Evolutionary conservation across 176 grass and related monocot species (phyloP), one percentile per base, ranked within the genome.

Genomic region (Carex cristatella): DNA sequence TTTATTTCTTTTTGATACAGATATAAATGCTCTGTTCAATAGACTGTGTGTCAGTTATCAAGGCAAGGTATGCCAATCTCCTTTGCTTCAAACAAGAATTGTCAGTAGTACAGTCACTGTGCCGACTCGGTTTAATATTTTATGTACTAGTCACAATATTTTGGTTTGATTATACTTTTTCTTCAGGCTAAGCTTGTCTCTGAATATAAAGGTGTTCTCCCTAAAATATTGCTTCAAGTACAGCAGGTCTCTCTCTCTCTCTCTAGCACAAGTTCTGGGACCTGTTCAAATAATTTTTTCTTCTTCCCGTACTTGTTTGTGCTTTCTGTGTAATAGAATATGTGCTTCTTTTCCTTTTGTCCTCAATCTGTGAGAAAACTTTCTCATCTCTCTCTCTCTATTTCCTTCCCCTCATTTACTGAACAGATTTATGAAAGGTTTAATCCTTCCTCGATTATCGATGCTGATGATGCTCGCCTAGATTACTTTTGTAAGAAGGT

Each of bases 401-500:
- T 54, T 2, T 80, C 81, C 66, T 66, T 55, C 62, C 85, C 4
- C 44, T 48, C 40, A 84, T 84, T 79, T 44, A 69, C 33, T 84
- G 64, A 89, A 86, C 90, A 97, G 94, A 89, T 97, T 65, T 97
- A 91, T 94, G 89, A 97, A 65, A 70, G 89, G 7, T 88, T 97
- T 65, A 88, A 97, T 88, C 89, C 87, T 37, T 84, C 90, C 81
- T 92, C 94, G 71, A 87, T 97, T 86, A 14, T 83, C 5, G 86
- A 91, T 86, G 90, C 89, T 81, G 90, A 94, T 56, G 87, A 92
- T 88, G 87, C 90, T 37, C 94, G 92, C 46, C 90, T 97, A 74
- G 87, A 92, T 72, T 91, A 92, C 87, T 97, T 97, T 73, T 97
- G 89, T 84, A 91, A 91, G 38, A 94, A 97, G 94, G 92, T 97